Evolutionary conservation across 306 rosid genomes (phyloP).

Genomic region (Medicago ruthenica): DNA sequence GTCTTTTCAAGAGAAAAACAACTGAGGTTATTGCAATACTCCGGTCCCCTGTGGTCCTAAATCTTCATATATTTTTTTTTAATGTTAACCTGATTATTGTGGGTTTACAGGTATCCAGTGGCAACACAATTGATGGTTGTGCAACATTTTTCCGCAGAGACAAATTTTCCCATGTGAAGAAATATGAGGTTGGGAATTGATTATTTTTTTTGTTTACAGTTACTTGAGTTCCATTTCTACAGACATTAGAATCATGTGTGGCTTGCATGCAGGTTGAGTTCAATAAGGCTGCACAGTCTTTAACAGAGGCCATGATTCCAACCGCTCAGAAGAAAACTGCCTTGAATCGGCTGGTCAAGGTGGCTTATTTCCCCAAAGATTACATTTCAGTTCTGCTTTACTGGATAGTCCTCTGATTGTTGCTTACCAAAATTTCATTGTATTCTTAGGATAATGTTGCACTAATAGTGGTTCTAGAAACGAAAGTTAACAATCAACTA

Average conservation of each 20-base stretch:
- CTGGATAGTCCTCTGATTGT: not conserved
- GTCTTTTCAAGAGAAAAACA: conserved; percentile 88
- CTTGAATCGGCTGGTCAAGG: conserved; percentile 89
- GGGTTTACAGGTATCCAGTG: conserved; percentile 64
- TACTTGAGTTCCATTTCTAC: conserved; percentile 22
- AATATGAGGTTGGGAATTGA: conserved; percentile 82
- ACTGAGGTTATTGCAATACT: conserved; percentile 67
- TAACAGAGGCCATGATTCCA: conserved; percentile 87
- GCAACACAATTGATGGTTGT: conserved; percentile 88
- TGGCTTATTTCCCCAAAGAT: conserved; percentile 42
- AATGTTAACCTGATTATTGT: conserved; percentile 34
- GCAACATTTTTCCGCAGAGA: conserved; percentile 99
- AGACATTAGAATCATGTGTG: conserved; percentile 27
- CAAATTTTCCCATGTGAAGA: conserved; percentile 91
- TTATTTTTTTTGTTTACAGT: conserved; percentile 14
- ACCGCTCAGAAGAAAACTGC: conserved; percentile 90
- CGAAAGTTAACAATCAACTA: conserved; percentile 81
- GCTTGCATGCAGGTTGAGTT: conserved; percentile 86
- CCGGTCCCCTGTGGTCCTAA: conserved; percentile 17
- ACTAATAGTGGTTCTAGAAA: conserved; percentile 92
- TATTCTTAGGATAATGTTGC: conserved; percentile 90
- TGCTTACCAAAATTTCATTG: conserved; percentile 36
- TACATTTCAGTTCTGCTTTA: conserved; percentile 13
- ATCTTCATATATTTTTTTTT: conserved; percentile 1
- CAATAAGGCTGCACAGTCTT: conserved; percentile 96